Evolutionary conservation across 1,284 basidiomycete species (phyloP).

Genomic region (Entoloma clypeatum): DNA sequence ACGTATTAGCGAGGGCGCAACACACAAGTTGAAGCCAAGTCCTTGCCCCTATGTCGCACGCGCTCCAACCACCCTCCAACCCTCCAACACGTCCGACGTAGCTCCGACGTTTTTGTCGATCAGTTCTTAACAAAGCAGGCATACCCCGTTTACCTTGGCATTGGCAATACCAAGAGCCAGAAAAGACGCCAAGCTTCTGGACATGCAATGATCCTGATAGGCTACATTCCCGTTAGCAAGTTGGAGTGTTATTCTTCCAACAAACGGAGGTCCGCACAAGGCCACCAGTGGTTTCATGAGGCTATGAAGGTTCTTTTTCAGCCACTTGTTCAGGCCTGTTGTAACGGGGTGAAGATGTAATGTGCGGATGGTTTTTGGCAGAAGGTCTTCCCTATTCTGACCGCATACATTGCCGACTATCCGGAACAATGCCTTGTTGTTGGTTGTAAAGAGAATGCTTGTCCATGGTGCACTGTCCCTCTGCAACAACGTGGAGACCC

Average conservation of each 20-base stretch:
- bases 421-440: conserved; percentile 39
- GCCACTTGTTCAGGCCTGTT: conserved; percentile 28
- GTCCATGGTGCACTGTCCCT: conserved; percentile 25
- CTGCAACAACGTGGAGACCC: conserved; percentile 16
- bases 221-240: conserved; percentile 43
- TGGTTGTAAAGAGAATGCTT: conserved; percentile 29
- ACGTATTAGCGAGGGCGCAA: too few relatives aligned
- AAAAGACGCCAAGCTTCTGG: conserved; percentile 24
- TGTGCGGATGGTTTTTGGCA: conserved; percentile 33
- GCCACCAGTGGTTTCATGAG: conserved; percentile 33
- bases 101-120: too few relatives aligned
- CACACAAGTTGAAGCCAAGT: too few relatives aligned
- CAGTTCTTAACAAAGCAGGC: too few relatives aligned
- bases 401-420: conserved; percentile 39
- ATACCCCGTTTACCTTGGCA: conserved; percentile 35
- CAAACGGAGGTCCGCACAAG: conserved; percentile 13
- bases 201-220: conserved; percentile 32
- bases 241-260: conserved; percentile 32
- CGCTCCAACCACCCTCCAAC: too few relatives aligned
- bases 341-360: conserved; percentile 28
- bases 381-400: conserved; percentile 30
- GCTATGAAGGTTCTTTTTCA: conserved; percentile 32
- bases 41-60: too few relatives aligned
- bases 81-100: too few relatives aligned
- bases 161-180: conserved; percentile 32